These are phyloP conservation scores for Myxozyma udenii DNA, from an alignment of 805 yeast genomes.

Conservation along the genomic window DNA sequence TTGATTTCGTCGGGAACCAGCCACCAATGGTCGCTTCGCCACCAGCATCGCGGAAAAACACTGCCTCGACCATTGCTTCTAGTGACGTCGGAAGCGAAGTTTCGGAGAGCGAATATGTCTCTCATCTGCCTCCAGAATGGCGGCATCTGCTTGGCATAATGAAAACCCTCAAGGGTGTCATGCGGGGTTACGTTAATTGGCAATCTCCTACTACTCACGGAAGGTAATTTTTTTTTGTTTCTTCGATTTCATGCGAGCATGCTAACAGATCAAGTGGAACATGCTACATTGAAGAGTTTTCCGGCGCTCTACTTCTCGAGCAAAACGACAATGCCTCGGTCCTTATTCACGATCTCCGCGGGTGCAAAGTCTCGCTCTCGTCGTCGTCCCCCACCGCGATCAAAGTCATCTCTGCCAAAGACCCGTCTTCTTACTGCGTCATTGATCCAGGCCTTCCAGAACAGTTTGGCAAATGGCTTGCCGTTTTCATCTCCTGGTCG, in stretches of 20 bases:
- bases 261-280: conserved; percentile 10
- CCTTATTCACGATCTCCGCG: conserved; percentile 26
- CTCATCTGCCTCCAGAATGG: conserved; percentile 20
- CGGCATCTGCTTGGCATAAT: conserved; percentile 20
- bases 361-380: conserved; percentile 22
- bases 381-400: conserved; percentile 18
- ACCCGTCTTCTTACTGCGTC: conserved; percentile 15
- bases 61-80: neutral
- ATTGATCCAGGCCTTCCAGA: conserved; percentile 17
- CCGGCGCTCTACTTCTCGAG: conserved; percentile 24
- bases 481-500: conserved; percentile 25
- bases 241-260: neutral
- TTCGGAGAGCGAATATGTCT: conserved; percentile 12
- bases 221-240: conserved; percentile 9
- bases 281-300: conserved; percentile 26
- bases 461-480: conserved; percentile 23
- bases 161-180: conserved; percentile 22
- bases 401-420: conserved; percentile 15
- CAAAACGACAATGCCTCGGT: conserved; percentile 6
- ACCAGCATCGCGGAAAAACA: neutral
- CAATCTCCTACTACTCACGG: conserved; percentile 20
- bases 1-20: too few species aligned
- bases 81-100: neutral
- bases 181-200: conserved; percentile 23
- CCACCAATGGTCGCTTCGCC: neutral